Evolutionary conservation across 2,329 filamentous ascomycete genomes (phyloP).

Genomic region (Botrytis pseudocinerea): DNA sequence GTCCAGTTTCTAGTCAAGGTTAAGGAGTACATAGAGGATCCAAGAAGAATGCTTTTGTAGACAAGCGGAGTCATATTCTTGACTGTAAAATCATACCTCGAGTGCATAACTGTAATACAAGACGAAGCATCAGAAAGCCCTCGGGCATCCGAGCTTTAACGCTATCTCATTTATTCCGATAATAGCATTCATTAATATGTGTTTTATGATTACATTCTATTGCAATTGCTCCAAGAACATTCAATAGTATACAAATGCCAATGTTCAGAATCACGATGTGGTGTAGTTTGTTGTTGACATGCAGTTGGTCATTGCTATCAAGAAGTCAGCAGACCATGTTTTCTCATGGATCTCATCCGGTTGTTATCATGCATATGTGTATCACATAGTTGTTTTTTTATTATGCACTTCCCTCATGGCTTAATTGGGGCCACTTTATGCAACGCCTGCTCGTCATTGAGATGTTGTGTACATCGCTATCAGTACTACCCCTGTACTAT

Average conservation of each 20-base stretch:
- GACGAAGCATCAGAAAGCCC: conserved; percentile 6
- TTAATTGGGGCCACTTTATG: background rate
- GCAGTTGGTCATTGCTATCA: background rate
- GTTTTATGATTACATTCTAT: background rate
- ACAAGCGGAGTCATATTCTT: background rate
- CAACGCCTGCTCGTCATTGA: background rate
- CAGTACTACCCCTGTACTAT: background rate
- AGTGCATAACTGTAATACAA: conserved; percentile 21
- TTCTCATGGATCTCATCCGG: background rate
- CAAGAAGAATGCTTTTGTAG: conserved; percentile 79
- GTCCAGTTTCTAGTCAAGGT: conserved; percentile 96
- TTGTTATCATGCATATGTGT: background rate
- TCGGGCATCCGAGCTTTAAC: background rate
- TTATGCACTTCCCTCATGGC: background rate
- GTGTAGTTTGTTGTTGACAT: background rate
- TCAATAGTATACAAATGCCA: background rate
- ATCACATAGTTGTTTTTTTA: background rate
- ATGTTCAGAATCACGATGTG: background rate
- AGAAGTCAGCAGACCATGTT: too few relatives aligned
- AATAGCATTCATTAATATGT: background rate
- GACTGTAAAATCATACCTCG: conserved; percentile 20
- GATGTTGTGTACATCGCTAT: background rate
- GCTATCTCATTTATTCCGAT: background rate
- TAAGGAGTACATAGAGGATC: conserved; percentile 97
- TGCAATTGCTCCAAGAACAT: background rate